Conservation (phyloP, 2,329 filamentous ascomycete species). For the Aspergillus phoenicis region DNA sequence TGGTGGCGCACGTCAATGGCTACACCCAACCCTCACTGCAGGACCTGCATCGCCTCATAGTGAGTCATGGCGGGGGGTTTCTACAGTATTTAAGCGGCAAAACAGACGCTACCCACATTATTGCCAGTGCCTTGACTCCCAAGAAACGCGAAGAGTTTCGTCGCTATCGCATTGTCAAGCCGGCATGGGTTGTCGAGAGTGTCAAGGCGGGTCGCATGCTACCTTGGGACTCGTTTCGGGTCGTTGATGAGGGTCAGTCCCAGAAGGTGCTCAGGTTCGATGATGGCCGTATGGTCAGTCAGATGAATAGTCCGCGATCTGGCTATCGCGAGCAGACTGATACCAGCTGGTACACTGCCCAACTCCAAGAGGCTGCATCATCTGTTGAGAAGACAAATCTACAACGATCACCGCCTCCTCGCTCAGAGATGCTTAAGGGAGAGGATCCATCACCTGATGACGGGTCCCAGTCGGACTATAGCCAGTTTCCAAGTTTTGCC, state of each 20-base stretch:
- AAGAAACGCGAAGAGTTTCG: slow-evolving; percentile 91
- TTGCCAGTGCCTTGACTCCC: slow-evolving; percentile 83
- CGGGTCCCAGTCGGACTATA: slow-evolving; percentile 48
- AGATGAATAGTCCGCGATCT: slow-evolving; percentile 60
- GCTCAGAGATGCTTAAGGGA: neutral
- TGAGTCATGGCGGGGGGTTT: slow-evolving; percentile 91
- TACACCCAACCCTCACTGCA: slow-evolving; percentile 94
- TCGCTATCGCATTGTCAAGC: slow-evolving; percentile 88
- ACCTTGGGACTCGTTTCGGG: slow-evolving; percentile 82
- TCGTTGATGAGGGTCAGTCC: slow-evolving; percentile 78
- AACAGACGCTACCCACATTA: slow-evolving; percentile 93
- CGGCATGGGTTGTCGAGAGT: slow-evolving; percentile 91
- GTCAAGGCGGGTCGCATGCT: slow-evolving; percentile 77
- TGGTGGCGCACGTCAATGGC: slow-evolving; percentile 90
- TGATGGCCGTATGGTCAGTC: slow-evolving; percentile 66
- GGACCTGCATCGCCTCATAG: slow-evolving; percentile 83
- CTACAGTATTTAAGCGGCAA: slow-evolving; percentile 94
- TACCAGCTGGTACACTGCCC: slow-evolving; percentile 77
- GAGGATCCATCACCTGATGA: slow-evolving; percentile 28
- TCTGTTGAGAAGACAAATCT: slow-evolving; percentile 33
- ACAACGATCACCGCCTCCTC: slow-evolving; percentile 4
- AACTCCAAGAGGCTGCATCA: slow-evolving; percentile 56
- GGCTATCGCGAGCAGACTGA: slow-evolving; percentile 82
- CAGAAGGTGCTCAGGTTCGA: slow-evolving; percentile 75
- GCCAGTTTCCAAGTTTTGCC: slow-evolving; percentile 41